A percentile compares a stretch with the other conserved stretches of the same genome.
Evolutionary conservation across 106 monocot species (phyloP).

Genomic region (Iris macrosiphon): DNA sequence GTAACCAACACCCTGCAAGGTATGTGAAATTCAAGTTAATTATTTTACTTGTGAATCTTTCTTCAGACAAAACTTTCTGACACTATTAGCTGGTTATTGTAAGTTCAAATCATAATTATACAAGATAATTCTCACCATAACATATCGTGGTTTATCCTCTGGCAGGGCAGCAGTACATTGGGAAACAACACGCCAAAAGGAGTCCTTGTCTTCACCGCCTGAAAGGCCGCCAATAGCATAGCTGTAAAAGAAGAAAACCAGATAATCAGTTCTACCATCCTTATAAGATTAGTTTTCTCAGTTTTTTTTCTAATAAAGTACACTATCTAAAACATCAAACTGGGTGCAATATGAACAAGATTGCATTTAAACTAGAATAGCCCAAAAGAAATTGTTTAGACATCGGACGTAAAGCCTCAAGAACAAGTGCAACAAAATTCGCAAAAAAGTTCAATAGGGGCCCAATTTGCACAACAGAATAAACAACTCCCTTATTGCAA

Average conservation of each 20-base stretch:
- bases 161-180: slow-evolving; percentile 93
- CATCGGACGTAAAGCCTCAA: no score
- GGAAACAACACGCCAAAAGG: slow-evolving; percentile 98
- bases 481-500: no score
- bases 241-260: slow-evolving; percentile 36
- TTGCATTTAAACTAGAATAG: no score
- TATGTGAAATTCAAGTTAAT: background rate
- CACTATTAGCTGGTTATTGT: no score
- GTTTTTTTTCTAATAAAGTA: background rate
- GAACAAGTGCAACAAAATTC: no score
- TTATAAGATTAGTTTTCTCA: background rate
- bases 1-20: slow-evolving; percentile 95
- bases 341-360: background rate
- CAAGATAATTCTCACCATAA: slow-evolving; percentile 55
- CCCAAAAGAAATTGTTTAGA: no score
- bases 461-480: no score
- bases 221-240: slow-evolving; percentile 99
- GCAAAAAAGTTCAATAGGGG: no score
- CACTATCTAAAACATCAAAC: background rate
- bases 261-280: slow-evolving; percentile 9
- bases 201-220: slow-evolving; percentile 98
- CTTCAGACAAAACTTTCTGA: no score
- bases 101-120: no score
- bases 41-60: no score
- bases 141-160: slow-evolving; percentile 96